Base-by-base conservation (phyloP, 768 basidiomycete genomes). In the Pisolithus albus region DNA sequence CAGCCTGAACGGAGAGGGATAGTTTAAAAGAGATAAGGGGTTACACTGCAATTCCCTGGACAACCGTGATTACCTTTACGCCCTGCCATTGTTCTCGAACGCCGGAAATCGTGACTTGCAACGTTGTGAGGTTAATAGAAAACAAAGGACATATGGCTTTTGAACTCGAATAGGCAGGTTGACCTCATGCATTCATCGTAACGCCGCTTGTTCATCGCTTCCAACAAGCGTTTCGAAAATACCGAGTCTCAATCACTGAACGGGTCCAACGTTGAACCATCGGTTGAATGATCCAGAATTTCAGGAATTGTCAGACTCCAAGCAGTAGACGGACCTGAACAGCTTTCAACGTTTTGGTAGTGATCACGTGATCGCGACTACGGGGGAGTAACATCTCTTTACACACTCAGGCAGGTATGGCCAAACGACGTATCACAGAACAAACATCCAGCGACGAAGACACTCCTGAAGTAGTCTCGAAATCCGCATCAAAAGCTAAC, bases 381-480 rank as follows among this genome's bases (percentile, higher is more conserved):
- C 4, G 26, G 26, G 26, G 26, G 2, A 30, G 10, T 7, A 10
- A 30, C 30, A 9, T 30, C 21, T 23, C 21, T 23, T 23, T 23
- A 23, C 21, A 4, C 21, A 23, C 21, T 23, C 21, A 23, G 30
- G 8, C 30, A 30, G 8, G 34, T 7, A 64, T 66, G 64, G 53
- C 55, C 34, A 65, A 61, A 50, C 9, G 28, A 46, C 58, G 43
- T 21, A 48, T 24, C 11, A 45, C 15, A 30, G 55, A 52, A 32
- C 64, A 57, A 13, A 3, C 18, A 30, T 60, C 62, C 34, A 69
- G 66, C 50, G 70, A 71, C 43, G 75, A 75, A 46, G 72, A 80
- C 1, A 71, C 72, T 1, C 82, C 82, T 1, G 80, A 82, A 55
- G 59, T 75, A 0, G 59, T 83, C 16, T 68, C 78, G 0, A 74